phyloP scores from a whole-genome alignment of 1,139 yeast genomes.

The Yamadazyma spencermartinsiae region DNA sequence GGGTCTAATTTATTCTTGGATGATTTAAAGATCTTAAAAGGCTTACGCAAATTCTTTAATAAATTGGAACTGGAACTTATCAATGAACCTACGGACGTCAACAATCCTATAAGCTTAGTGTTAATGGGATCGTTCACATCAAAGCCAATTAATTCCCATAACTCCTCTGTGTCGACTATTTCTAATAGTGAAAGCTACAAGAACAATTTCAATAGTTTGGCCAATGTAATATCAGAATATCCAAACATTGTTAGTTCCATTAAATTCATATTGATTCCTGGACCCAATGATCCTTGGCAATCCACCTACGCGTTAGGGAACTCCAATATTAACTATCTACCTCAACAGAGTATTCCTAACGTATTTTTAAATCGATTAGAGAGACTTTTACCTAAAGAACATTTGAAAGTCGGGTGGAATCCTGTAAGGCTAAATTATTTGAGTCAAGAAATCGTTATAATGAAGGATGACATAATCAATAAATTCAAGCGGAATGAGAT shows the following conservation, averaged over 20 bases:
- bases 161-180: slow-evolving; percentile 39
- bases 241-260: slow-evolving; percentile 33
- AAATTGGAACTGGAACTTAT: slow-evolving; percentile 45
- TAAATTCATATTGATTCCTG: slow-evolving; percentile 74
- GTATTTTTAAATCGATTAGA: slow-evolving; percentile 68
- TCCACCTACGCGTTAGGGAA: slow-evolving; percentile 67
- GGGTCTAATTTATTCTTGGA: slow-evolving; percentile 78
- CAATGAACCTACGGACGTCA: slow-evolving; percentile 18
- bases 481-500: slow-evolving; percentile 72
- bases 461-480: slow-evolving; percentile 70
- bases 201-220: slow-evolving; percentile 70
- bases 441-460: slow-evolving; percentile 77
- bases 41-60: slow-evolving; percentile 57
- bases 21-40: slow-evolving; percentile 55
- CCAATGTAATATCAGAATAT: slow-evolving; percentile 45
- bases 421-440: slow-evolving; percentile 78
- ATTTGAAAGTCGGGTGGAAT: slow-evolving; percentile 60
- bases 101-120: slow-evolving; percentile 54
- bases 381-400: slow-evolving; percentile 61
- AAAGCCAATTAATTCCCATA: slow-evolving; percentile 54
- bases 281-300: slow-evolving; percentile 93
- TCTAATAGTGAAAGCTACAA: slow-evolving; percentile 61
- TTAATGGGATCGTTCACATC: slow-evolving; percentile 64
- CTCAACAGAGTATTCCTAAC: slow-evolving; percentile 69
- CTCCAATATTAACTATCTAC: slow-evolving; percentile 61